Base-by-base conservation (phyloP, 2,329 filamentous ascomycete genomes). In the Epichloe aotearoae region DNA sequence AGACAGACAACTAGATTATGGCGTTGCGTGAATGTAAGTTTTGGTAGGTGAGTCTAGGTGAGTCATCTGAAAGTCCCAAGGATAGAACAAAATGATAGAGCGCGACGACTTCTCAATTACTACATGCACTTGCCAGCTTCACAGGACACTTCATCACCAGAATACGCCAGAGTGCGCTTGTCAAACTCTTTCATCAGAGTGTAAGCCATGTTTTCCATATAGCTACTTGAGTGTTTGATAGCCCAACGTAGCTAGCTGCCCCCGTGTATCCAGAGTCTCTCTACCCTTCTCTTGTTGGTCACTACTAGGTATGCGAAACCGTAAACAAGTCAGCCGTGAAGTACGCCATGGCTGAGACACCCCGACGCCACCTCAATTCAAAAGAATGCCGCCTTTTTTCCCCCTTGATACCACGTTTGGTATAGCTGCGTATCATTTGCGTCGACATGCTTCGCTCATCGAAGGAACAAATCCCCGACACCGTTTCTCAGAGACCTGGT, bases 381-480 rank as follows among this genome's bases (percentile, higher is more conserved):
- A 45, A 30, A 45, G 12, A 30, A 47, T 39, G 42, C 34, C 43
- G 30, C 10, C 45, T 20, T 23, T 38, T 39, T n/a, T 39, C 12
- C 26, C 20, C 42, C 40, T 42, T 43, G 50, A 34, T 23, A 50
- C 23, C 19, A 41, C 26, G 5, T 45, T 23, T 41, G 36, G 49
- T 38, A 46, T 15, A 33, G 23, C 6, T 26, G 14, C 10, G n/a
- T 45, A 45, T 38, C 49, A 50, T 37, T 17, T 17, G 17, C 15
- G 30, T 12, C 45, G 20, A 7, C 17, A 20, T 42, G 30, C 14
- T 15, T 23, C 37, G 4, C 55, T 66, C 64, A 70, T 61, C 65
- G 65, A 56, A 83, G 74, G 67, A 83, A 83, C 61, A 84, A 70
- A 61, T 84, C 81, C 42, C 76, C 76, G 55, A 71, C 74, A 44